Base-by-base conservation (phyloP, 108 stramenopile species). In the Poteriospumella lacustris region DNA sequence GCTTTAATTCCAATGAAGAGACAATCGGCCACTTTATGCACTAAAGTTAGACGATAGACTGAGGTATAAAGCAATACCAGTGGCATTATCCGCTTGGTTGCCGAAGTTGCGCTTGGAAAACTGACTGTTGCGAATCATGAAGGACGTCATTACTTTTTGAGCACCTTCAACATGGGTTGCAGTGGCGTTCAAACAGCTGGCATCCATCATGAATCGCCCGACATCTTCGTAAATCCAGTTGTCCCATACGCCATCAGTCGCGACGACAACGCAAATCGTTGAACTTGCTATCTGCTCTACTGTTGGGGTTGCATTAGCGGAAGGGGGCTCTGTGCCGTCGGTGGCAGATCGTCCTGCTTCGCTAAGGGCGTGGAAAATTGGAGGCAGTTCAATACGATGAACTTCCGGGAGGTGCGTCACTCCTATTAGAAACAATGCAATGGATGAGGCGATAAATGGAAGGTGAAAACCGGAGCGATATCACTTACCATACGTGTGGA, bases 391-490 rank as follows among this genome's bases (percentile, higher is more conserved):
- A 42, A 81, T 64, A 44, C 67, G 56, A 58, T 59, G 64, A 1
- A 87, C 81, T 47, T 87, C 85, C 41, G 85, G 85, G 40, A 85
- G 59, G 83, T 83, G 80, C 26, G 82, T 83, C 5, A 83, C 80
- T 44, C 83, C 68, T 64, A 56, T 56, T 24, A 56, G 15, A 56
- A 56, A 19, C 15, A 56, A 56, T 19, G 52, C 24, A 24, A 56
- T 56, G 52, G 24, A 56, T 56, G 24, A 19, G 15, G 24, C 24
- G 24, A 56, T 56, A 56, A 56, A 56, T 24, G 24, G 15, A 56
- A 56, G 24, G 24, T 19, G 15, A 56, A 56, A 56, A 56, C 24
- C 15, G 52, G 24, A 56, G 24, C 15, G 24, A 19, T 56, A 56
- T n/a, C n/a, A 26, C 41, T 76, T 85, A 78, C 68, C 85, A 60